Evolutionary conservation across 202 grass and related monocot species (phyloP).

Genomic region (Setaria viridis): DNA sequence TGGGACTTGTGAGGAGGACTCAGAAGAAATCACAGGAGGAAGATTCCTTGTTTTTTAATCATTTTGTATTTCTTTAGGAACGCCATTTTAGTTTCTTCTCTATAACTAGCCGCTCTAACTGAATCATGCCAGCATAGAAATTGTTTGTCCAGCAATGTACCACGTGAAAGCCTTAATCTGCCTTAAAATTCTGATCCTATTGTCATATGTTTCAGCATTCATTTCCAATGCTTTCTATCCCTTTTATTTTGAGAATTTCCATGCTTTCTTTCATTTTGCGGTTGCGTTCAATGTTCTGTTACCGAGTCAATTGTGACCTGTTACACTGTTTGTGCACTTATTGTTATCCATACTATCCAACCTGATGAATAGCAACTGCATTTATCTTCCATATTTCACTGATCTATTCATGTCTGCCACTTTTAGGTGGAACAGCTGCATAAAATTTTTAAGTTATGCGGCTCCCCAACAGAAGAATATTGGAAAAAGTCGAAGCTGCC

Average conservation of each 20-base stretch:
- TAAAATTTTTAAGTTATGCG: constrained; percentile 95
- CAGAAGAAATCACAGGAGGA: neutral
- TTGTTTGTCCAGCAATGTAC: neutral
- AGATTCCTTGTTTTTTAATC: neutral
- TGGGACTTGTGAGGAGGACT: neutral
- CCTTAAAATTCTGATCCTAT: constrained; percentile 4
- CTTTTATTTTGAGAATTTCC: neutral
- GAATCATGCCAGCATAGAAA: constrained; percentile 9
- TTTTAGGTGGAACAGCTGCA: constrained; percentile 93
- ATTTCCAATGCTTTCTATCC: constrained; percentile 23
- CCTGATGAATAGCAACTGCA: constrained; percentile 23
- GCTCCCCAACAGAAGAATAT: constrained; percentile 91
- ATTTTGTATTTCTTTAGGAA: neutral
- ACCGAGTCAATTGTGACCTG: constrained; percentile 20
- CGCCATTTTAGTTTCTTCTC: neutral
- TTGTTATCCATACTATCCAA: constrained; percentile 31
- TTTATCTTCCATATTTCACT: constrained; percentile 37
- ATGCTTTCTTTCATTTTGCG: constrained; percentile 23
- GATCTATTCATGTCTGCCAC: constrained; percentile 30
- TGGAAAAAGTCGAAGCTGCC: constrained; percentile 90
- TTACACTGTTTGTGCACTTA: constrained; percentile 37
- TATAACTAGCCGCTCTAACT: neutral
- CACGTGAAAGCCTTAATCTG: constrained; percentile 27
- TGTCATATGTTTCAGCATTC: neutral
- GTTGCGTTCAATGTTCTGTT: neutral